Base-by-base conservation (phyloP, 306 rosid genomes). In the Casuarina cunninghamiana region DNA sequence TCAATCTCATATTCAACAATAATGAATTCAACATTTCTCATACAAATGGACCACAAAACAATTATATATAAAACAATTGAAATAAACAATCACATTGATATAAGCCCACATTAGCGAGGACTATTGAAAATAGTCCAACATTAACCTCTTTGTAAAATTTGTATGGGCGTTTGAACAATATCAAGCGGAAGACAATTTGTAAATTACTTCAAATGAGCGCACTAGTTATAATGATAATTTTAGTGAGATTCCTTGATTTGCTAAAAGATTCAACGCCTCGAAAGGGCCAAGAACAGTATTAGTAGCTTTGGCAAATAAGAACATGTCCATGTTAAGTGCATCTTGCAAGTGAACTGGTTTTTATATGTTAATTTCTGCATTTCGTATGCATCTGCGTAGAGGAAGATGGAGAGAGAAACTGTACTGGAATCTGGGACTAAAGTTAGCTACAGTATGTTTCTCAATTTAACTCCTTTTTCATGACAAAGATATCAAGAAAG, bases 391-490 rank as follows among this genome's bases (percentile, higher is more conserved):
- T 46, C 53, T 19, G 73, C 53, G 60, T 72, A 58, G 62, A 53
- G 45, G 82, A 63, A 71, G 45, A 44, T 42, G 66, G 74, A 43
- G 46, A 80, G 81, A 57, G 75, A 5, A 37, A 66, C 62, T 77
- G 53, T 71, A 83, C 61, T 45, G 50, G 63, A 76, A 81, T 71
- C 55, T 75, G 41, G 78, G 17, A 32, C 53, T 72, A 68, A 77
- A 60, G 80, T 73, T 78, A 72, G 55, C 72, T 44, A 67, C 55
- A 38, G 26, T 68, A 51, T 71, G 74, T 53, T 46, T 45, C 85
- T 69, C 79, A 81, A 78, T 69, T 50, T 53, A 77, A 32, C 58
- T 65, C 62, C 71, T 78, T 82, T 75, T 74, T 71, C 73, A 61
- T 49, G 21, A 69, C 69, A 76, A 74, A 17, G 76, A 81, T 73